Evolutionary conservation across 2,329 filamentous ascomycete species (phyloP), one percentile per base, ranked within the genome.

Genomic region (Colletotrichum somersetense): DNA sequence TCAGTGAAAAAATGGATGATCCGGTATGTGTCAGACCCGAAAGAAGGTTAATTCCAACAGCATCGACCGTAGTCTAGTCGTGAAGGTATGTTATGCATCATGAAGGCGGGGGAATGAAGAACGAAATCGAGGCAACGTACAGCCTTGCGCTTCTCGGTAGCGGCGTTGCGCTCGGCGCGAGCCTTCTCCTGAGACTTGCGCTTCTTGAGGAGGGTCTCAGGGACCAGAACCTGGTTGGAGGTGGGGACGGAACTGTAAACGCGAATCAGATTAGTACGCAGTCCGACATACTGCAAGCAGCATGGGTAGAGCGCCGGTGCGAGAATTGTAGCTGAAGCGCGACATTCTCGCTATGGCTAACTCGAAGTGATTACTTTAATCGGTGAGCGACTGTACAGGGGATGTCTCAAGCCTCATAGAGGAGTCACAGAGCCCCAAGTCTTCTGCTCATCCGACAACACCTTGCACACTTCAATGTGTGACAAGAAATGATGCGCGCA

Each of bases 141-240:
- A 89, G 94, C 90, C 89, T 96, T 96, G 86, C 91, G 93, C 90
- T 97, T 93, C 86, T 95, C 90, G 77, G 91, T 85, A 81, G 93
- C 93, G 77, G 93, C 89, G 78, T 89, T 86, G 84, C 92, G 92
- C 87, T 96, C 93, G 85, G 96, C 95, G 85, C 95, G 93, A 85
- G 95, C 95, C 92, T 98, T 97, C 92, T 99, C 96, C 89, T 98
- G 96, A 86, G 91, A 94, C 95, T 99, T 99, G 89, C 96, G 94
- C 94, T 99, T 99, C 93, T 99, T 99, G 86, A 99, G 91, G 82
- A 99, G 94, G 81, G 96, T 99, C 94, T 99, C 96, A 80, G 96
- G 96, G 84, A 98, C 94, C 85, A 98, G 90, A 85, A 99, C 91
- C 86, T 98, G 93, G 86, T 98, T 94, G 86, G 95, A 88, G 85